Evolutionary conservation across 305 asterid genomes (phyloP).

Genomic region (Solanum chacoense): DNA sequence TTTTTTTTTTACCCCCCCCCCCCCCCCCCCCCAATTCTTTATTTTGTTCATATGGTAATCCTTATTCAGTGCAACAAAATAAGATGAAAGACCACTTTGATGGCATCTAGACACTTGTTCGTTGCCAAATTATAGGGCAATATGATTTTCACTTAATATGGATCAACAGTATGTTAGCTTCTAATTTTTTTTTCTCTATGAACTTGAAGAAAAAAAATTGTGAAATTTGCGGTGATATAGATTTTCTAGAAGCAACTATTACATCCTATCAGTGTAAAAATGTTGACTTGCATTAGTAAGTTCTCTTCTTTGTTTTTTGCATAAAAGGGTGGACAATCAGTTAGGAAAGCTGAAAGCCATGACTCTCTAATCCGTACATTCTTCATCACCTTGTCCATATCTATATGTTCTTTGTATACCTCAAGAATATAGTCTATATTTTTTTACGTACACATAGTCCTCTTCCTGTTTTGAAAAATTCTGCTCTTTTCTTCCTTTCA

Average conservation of each 20-base stretch:
- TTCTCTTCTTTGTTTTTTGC: too few species aligned
- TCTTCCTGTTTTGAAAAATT: background rate
- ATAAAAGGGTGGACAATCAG: background rate
- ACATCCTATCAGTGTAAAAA: slow-evolving; percentile 10
- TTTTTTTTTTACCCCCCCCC: background rate
- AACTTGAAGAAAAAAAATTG: slow-evolving; percentile 33
- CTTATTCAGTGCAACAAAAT: background rate
- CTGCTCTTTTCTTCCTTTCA: background rate
- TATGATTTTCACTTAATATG: background rate
- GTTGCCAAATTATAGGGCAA: background rate
- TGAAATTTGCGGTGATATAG: slow-evolving; percentile 37
- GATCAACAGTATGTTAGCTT: background rate
- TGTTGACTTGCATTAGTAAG: background rate
- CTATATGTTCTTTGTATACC: background rate
- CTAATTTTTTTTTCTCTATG: background rate
- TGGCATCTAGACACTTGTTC: background rate
- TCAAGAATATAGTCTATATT: background rate
- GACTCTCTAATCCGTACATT: too few species aligned
- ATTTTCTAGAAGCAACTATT: slow-evolving; percentile 16
- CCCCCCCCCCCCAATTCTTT: background rate
- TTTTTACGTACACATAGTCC: background rate
- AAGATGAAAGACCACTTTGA: background rate
- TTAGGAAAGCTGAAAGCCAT: background rate
- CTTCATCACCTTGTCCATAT: background rate
- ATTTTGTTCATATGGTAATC: background rate